Base-by-base conservation (phyloP, 2,329 filamentous ascomycete genomes). In the Ascochyta koolunga region DNA sequence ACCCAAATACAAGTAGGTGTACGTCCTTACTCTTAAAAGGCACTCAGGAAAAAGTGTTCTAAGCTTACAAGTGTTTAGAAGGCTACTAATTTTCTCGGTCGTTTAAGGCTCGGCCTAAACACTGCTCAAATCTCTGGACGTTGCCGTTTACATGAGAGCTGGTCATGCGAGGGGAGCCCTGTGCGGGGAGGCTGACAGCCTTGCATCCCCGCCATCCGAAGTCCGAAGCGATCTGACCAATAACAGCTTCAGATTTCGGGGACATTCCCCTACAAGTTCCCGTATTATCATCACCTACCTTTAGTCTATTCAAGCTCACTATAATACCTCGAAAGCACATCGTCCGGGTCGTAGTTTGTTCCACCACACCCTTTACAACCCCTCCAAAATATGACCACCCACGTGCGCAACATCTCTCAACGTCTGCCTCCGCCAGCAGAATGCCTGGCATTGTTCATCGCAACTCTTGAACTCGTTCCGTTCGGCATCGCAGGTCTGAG, bases 381-480 rank as follows among this genome's bases (percentile, higher is more conserved):
- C 19, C 11, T 36, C 4, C n/a, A n/a, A n/a, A 54, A 38, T 31
- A 66, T 67, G 62, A 35, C 61, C 2, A 50, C 48, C 9, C 55
- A 54, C 50, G 54, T 37, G 16, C 58, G 57, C 48, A 65, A 50
- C 38, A 55, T 67, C 32, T 63, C 65, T 29, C 48, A 61, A 7
- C 54, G 50, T 13, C 60, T 66, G 9, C 64, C 64, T 15, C 64
- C 64, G 3, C 64, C 62, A 31, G 64, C 62, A 22, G 61, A 67
- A 60, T 67, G 64, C 35, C 55, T 67, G 6, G 64, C 64, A 9
- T 56, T 67, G 13, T 42, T 67, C 29, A 61, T 67, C 27, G 64
- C 59, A 15, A 61, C 63, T 2, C 60, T 67, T 18, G 64, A 67
- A 29, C 52, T 67, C 1, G 21, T 67, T 1, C 64, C 64, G 0